A percentile compares a stretch with the other conserved stretches of the same genome.
Conservation (phyloP, 2,329 filamentous ascomycete genomes). For the Colletotrichum sp. region DNA sequence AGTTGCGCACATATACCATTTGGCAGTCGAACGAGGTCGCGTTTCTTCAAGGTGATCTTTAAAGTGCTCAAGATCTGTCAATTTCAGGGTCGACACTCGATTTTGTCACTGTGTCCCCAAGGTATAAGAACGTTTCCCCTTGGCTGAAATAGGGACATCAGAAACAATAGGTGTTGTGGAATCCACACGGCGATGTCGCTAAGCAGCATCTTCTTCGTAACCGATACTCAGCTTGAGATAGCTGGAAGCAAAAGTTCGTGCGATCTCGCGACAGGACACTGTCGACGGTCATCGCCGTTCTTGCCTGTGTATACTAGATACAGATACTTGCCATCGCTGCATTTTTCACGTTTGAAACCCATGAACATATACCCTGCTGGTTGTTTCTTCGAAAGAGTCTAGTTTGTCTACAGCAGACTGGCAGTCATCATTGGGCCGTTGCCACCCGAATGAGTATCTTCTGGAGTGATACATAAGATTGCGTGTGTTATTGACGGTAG, state of each 20-base stretch:
- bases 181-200: not conserved
- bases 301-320: not conserved
- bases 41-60: not conserved
- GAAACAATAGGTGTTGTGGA: not conserved
- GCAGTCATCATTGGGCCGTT: not conserved
- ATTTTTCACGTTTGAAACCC: not conserved
- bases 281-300: rapidly evolving
- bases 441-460: not conserved
- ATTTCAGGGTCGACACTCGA: not conserved
- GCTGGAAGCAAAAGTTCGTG: not conserved
- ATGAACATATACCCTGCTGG: not conserved
- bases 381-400: rapidly evolving
- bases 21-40: not conserved
- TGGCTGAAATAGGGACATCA: not conserved
- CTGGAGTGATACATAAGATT: not conserved
- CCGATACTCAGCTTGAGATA: not conserved
- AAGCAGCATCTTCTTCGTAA: not conserved
- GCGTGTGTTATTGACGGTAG: too few species aligned
- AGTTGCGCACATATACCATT: rapidly evolving
- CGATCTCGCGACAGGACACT: not conserved
- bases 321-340: not conserved
- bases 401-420: not conserved
- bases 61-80: not conserved
- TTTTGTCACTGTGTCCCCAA: not conserved
- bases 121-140: not conserved